phyloP scores from a whole-genome alignment of 345 rosid genomes.

The Eucalyptus tenuipes region DNA sequence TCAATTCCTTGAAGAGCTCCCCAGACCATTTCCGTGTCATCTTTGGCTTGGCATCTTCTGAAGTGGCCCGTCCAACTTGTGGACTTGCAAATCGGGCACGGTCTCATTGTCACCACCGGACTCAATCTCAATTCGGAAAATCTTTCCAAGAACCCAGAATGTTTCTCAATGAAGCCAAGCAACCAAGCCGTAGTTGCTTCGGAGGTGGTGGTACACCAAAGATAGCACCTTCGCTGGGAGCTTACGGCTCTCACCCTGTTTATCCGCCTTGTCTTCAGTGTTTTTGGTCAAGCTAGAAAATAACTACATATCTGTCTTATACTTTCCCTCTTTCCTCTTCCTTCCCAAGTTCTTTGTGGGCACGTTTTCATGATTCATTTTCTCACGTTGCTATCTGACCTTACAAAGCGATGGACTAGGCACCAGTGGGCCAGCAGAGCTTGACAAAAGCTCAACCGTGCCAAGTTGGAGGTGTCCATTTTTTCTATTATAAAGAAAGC shows the following conservation, averaged over 20 bases:
- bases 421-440: neutral
- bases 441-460: neutral
- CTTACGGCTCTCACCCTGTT: neutral
- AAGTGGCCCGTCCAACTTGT: neutral
- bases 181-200: neutral
- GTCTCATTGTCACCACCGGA: neutral
- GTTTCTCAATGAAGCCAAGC: neutral
- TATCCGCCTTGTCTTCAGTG: neutral
- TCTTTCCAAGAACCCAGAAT: neutral
- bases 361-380: neutral
- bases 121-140: neutral
- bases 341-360: neutral
- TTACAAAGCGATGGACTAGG: too few species aligned
- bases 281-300: neutral
- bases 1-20: neutral
- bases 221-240: neutral
- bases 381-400: neutral
- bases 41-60: neutral
- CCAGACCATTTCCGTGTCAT: neutral
- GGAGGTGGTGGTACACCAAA: neutral
- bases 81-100: neutral
- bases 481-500: too few species aligned
- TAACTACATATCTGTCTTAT: neutral
- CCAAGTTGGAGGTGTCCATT: too few species aligned
- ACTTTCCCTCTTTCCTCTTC: neutral